phyloP scores from a whole-genome alignment of 345 rosid genomes.

The Citrus sinensis region DNA sequence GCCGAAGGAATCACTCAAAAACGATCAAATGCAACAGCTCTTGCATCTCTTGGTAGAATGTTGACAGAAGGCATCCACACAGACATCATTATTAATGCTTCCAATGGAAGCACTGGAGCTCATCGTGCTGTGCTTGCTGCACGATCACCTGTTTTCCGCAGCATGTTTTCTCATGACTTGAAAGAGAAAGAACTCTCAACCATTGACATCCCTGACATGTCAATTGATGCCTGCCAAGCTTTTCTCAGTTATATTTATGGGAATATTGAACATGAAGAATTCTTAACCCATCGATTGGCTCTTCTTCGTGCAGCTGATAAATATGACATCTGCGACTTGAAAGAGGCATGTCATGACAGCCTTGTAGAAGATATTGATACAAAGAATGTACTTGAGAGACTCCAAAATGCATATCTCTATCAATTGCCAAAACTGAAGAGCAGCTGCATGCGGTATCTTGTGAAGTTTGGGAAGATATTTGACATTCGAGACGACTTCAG shows the following conservation, averaged over 20 bases:
- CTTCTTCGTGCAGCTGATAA: constrained; percentile 88
- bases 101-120: constrained; percentile 80
- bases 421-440: constrained; percentile 65
- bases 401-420: constrained; percentile 69
- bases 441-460: constrained; percentile 81
- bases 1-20: constrained; percentile 46
- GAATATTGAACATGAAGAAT: constrained; percentile 61
- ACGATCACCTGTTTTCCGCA: constrained; percentile 76
- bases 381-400: constrained; percentile 82
- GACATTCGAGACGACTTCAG: constrained; percentile 84
- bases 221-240: constrained; percentile 74
- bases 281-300: constrained; percentile 63
- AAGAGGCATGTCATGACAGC: constrained; percentile 82
- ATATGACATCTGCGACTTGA: constrained; percentile 70
- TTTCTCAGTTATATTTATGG: constrained; percentile 83
- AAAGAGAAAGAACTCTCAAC: constrained; percentile 85
- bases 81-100: constrained; percentile 68
- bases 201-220: constrained; percentile 74
- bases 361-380: constrained; percentile 81
- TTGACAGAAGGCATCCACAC: constrained; percentile 79
- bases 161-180: constrained; percentile 88
- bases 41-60: constrained; percentile 73
- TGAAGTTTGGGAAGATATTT: constrained; percentile 88
- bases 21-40: constrained; percentile 53
- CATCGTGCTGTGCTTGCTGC: constrained; percentile 93